Evolutionary conservation across 1,139 yeast species (phyloP).

Genomic region (Sugiyamaella neomexicana): DNA sequence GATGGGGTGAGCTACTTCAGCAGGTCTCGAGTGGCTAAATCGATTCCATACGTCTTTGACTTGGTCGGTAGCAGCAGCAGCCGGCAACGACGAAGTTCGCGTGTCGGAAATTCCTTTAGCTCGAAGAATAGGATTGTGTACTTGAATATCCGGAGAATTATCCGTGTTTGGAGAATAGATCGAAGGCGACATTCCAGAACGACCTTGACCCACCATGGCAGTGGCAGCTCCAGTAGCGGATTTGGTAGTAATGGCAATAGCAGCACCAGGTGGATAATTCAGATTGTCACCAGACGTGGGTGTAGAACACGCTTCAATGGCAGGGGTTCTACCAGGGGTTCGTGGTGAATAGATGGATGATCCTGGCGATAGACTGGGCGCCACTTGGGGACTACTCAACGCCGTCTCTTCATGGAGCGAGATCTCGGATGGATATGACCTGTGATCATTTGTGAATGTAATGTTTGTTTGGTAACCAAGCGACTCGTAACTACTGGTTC

Average conservation of each 20-base stretch:
- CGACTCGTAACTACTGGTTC: background rate
- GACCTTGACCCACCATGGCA: too few species aligned
- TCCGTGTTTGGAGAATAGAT: slow-evolving; percentile 12
- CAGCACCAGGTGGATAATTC: background rate
- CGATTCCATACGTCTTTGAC: background rate
- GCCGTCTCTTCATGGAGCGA: background rate
- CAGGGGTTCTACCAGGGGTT: slow-evolving; percentile 4
- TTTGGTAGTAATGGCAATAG: slow-evolving; percentile 4
- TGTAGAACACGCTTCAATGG: slow-evolving; percentile 2
- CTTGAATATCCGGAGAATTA: too few species aligned
- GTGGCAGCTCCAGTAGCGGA: background rate
- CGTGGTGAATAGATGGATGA: slow-evolving; percentile 8
- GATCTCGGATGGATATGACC: slow-evolving; percentile 15
- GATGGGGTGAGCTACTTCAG: slow-evolving; percentile 28
- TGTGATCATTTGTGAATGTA: slow-evolving; percentile 7
- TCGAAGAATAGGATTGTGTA: slow-evolving; percentile 1
- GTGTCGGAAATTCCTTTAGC: too few species aligned
- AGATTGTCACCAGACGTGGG: background rate
- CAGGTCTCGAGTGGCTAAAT: background rate
- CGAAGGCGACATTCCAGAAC: background rate
- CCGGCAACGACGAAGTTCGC: too few species aligned
- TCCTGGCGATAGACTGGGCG: slow-evolving; percentile 1
- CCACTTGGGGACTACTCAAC: background rate
- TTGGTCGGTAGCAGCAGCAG: too few species aligned
- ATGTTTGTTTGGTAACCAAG: slow-evolving; percentile 2